Base-by-base conservation (phyloP, 495 filamentous ascomycete genomes). In the Annulohypoxylon nitens region DNA sequence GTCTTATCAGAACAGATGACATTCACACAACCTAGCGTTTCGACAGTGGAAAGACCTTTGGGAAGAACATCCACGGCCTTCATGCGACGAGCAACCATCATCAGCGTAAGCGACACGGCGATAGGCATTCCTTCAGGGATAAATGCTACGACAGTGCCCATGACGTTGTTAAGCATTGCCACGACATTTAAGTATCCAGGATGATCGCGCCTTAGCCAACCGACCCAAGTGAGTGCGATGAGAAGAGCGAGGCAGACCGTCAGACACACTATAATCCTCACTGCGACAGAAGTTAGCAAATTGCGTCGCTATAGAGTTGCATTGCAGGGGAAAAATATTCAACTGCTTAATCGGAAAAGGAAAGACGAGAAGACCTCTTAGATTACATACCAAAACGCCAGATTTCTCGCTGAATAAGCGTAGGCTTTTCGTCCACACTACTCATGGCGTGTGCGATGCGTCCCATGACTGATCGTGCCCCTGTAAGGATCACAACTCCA, bases 1-100 rank as follows among this genome's bases (percentile, higher is more conserved):
- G 50, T 53, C 50, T 53, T 53, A 53, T 53, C 50, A 25, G 50
- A 53, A 18, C 50, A 53, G 18, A 53, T 53, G 7, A 23, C 50
- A 23, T 20, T 53, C 9, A 53, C 50, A 25, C 16, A 20, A 30
- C 50, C 50, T 3, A 53, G 50, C 6, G 50, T 25, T 23, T 53
- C 50, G 11, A 53, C 36, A 12, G 36, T 39, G 11, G 36, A 39
- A 12, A 39, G 36, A 3, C 36, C 36, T 39, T 39, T 39, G 1
- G 36, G 36, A 39, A 39, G 36, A 3, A 39, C 36, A 39, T 39
- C 36, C 8, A 39, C 36, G 11, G 36, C 36, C 8, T 39, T 39
- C 36, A 54, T 54, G 18, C 50, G 20, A 30, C 50, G 50, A 14
- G 50, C 50, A 54, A 54, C 25, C 50, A 26, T 26, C 50, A 54